Base-by-base conservation (phyloP, 2,329 filamentous ascomycete genomes). In the Spiromastix sp. region DNA sequence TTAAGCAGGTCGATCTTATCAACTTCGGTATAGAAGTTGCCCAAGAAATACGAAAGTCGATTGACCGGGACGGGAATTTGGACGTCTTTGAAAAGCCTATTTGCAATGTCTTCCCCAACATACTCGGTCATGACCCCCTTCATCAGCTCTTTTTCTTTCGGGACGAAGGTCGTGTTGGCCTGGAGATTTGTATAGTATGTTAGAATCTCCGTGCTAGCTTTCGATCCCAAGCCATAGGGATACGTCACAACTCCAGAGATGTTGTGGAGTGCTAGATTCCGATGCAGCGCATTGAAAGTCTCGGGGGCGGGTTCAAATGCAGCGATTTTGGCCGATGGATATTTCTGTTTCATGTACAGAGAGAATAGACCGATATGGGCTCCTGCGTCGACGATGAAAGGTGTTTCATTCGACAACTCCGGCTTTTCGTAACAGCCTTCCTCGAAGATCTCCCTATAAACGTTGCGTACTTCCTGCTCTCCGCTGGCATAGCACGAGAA, bases 311-410 rank as follows among this genome's bases (percentile, higher is more conserved):
- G 49, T 40, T 52, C 48, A 20, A 52, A 51, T 2, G 50, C 50
- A 13, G 48, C 32, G 38, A 53, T 47, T 8, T 34, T 38, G n/a
- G 49, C 35, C 2, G 12, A 21, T 1, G 50, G 50, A 25, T 49
- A 47, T 31, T 46, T 44, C 6, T 32, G 12, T 39, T 50, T 52
- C 39, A 47, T 49, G 38, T 46, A 53, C 2, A 51, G 16, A 17
- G 37, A 41, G 37, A 52, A 52, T 16, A 53, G 26, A 25, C 50
- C 50, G 19, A 52, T 48, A 34, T 52, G 47, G 28, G 45, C 50
- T 12, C 50, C 50, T n/a, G 38, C 47, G 22, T 51, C 49, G 22
- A 52, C 19, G 16, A 31, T 33, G 12, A 33, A 24, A 5, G 31
- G 31, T 17, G 29, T 17, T 11, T 13, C 6, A 15, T 6, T 11